These are phyloP conservation scores for Phymatotrichopsis omnivora DNA, from an alignment of 2,329 filamentous ascomycete species.

Conservation along the genomic window DNA sequence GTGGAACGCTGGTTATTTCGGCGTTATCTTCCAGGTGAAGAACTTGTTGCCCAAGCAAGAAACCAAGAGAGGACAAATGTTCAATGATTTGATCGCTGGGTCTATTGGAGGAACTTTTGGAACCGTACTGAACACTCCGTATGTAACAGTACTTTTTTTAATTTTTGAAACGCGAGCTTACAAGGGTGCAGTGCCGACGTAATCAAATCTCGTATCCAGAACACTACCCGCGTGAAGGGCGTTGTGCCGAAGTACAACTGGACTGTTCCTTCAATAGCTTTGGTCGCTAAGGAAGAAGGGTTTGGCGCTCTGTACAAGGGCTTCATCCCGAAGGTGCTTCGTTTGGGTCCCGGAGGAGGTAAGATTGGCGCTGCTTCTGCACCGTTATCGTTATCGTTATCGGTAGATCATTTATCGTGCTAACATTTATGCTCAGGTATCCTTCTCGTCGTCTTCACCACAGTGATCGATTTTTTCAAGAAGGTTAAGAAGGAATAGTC, in stretches of 20 bases:
- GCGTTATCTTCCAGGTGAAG: constrained; percentile 95
- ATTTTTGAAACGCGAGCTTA: neutral
- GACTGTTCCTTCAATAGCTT: constrained; percentile 80
- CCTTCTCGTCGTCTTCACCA: constrained; percentile 75
- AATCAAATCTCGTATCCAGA: constrained; percentile 97
- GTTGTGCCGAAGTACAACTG: constrained; percentile 92
- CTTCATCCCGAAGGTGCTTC: constrained; percentile 86
- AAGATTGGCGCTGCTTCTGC: too few species aligned
- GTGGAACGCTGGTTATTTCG: constrained; percentile 96
- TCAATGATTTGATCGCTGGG: constrained; percentile 80
- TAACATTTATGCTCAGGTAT: constrained; percentile 39
- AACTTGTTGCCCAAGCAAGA: constrained; percentile 69
- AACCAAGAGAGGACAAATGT: constrained; percentile 68
- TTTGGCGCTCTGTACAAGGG: constrained; percentile 92
- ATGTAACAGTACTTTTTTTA: constrained; percentile 5
- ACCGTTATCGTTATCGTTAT: too few species aligned
- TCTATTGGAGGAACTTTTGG: constrained; percentile 79
- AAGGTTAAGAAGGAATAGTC: constrained; percentile 46
- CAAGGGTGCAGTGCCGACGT: constrained; percentile 58
- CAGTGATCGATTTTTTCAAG: constrained; percentile 87
- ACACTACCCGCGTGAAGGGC: constrained; percentile 74
- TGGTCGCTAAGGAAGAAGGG: constrained; percentile 87
- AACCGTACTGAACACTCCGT: constrained; percentile 83
- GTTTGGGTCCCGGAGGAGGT: constrained; percentile 48
- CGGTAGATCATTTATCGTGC: neutral